A percentile compares a stretch with the other conserved stretches of the same genome.
Evolutionary conservation across 257 asterid genomes (phyloP).

Genomic region (Scutellaria galericulata): DNA sequence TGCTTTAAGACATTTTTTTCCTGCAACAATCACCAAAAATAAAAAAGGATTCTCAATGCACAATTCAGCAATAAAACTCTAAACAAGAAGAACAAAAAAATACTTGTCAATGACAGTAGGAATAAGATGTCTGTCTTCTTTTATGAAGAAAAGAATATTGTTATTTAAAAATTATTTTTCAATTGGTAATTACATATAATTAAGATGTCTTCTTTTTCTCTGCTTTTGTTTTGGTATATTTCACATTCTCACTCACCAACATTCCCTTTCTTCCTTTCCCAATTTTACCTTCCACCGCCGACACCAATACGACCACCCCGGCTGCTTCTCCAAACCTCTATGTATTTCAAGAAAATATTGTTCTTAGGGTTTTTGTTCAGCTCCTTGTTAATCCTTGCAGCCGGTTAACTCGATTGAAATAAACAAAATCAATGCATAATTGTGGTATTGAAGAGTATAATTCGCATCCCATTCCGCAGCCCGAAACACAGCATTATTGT

Average conservation of each 20-base stretch:
- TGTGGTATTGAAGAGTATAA: slow-evolving; percentile 41
- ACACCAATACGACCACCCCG: slow-evolving; percentile 13
- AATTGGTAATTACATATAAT: not conserved
- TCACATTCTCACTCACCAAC: slow-evolving; percentile 40
- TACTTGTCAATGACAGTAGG: slow-evolving; percentile 10
- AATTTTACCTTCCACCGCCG: slow-evolving; percentile 38
- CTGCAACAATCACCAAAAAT: not conserved
- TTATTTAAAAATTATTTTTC: no score
- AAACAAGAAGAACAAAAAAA: not conserved
- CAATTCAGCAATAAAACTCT: not conserved
- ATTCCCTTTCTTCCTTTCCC: slow-evolving; percentile 37
- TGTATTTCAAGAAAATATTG: slow-evolving; percentile 48
- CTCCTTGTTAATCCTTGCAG: slow-evolving; percentile 50
- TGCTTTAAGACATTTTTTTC: not conserved
- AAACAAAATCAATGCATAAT: slow-evolving; percentile 47
- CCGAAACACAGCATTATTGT: slow-evolving; percentile 45
- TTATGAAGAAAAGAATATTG: slow-evolving; percentile 32
- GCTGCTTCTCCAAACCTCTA: slow-evolving; percentile 41
- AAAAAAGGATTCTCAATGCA: not conserved
- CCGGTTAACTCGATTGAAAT: slow-evolving; percentile 44
- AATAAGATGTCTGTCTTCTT: slow-evolving; percentile 32
- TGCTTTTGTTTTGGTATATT: slow-evolving; percentile 30
- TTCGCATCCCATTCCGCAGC: slow-evolving; percentile 40
- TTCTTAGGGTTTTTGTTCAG: slow-evolving; percentile 51
- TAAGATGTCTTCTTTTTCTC: slow-evolving; percentile 38